Base-by-base conservation (phyloP, 108 stramenopile species). In the Licmophora abbreviata region DNA sequence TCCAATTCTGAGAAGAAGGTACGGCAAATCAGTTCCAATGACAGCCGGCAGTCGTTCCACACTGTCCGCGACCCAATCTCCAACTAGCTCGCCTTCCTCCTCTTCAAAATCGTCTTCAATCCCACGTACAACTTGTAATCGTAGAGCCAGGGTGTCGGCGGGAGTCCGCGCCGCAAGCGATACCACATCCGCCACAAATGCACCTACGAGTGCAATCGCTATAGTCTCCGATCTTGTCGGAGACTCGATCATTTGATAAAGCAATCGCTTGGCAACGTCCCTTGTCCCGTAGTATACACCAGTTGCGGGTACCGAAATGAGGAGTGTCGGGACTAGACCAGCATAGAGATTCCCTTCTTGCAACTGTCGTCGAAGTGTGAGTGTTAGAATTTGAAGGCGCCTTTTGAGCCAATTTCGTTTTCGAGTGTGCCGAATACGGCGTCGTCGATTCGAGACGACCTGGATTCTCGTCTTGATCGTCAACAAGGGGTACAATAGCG, bases 231-330 rank as follows among this genome's bases (percentile, higher is more conserved):
- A 64, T 12, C 56, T 49, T 26, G 63, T 17, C 1, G 65, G 60
- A 30, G 50, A 62, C 25, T 44, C 54, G 6, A 35, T 34, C 14
- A 25, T 21, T n/a, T 17, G n/a, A 27, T 14, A 29, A n/a, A 91
- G 46, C 22, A 60, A 42, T 32, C 85, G 64, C 40, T 73, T 71
- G 12, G 71, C 62, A 22, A 91, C 75, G 41, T 91, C 89, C 36
- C 81, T 72, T 15, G 76, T 66, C 9, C 89, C 89, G 37, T 74
- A 82, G 38, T 84, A 91, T 22, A 85, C 63, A 4, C 89, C 89
- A 18, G 85, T 83, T 3, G 85, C 80, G 7, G 89, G 89, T 4
- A 79, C 85, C 14, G 82, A 64, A 8, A 86, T 53, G 2, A 91
- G 59, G 37, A 91, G 58, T 1, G 89, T 51, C 27, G 83, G 85